Conservation (phyloP, 306 rosid species). For the Alnus glutinosa region DNA sequence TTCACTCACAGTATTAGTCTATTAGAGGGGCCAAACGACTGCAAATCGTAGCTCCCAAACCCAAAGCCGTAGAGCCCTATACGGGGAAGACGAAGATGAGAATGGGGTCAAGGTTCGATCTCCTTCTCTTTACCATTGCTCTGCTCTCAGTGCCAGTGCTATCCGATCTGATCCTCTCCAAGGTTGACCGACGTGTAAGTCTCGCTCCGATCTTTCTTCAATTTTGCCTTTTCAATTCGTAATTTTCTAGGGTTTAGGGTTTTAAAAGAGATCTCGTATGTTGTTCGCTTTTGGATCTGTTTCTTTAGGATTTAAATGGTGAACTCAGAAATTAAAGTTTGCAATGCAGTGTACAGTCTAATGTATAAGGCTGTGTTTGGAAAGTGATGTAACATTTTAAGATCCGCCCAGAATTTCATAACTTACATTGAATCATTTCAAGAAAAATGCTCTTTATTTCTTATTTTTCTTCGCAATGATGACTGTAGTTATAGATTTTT, state of each 20-base stretch:
- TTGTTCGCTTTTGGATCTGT: not conserved
- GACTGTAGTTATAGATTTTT: not conserved
- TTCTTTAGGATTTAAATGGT: not conserved
- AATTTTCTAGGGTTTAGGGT: not conserved
- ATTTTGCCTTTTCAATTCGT: not conserved
- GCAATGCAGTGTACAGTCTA: not conserved
- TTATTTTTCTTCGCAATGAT: not conserved
- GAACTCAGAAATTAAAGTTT: not conserved
- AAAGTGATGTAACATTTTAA: not conserved
- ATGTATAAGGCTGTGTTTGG: not conserved
- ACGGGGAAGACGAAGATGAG: slow-evolving; percentile 4
- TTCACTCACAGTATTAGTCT: not conserved
- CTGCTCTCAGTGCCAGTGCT: slow-evolving; percentile 54
- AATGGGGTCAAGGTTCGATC: slow-evolving; percentile 38
- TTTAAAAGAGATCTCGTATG: not conserved
- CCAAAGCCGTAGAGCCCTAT: not conserved
- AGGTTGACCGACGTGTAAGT: slow-evolving; percentile 95
- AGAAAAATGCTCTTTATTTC: not conserved
- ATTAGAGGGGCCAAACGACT: not conserved
- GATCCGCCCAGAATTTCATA: not conserved
- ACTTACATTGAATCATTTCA: not conserved
- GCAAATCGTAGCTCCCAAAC: not conserved
- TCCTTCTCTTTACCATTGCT: slow-evolving; percentile 43
- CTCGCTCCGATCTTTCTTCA: slow-evolving; percentile 14
- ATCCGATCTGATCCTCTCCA: slow-evolving; percentile 87